These are phyloP conservation scores for Strobilomyces confusus DNA, from an alignment of 768 basidiomycete genomes.

Conservation along the genomic window DNA sequence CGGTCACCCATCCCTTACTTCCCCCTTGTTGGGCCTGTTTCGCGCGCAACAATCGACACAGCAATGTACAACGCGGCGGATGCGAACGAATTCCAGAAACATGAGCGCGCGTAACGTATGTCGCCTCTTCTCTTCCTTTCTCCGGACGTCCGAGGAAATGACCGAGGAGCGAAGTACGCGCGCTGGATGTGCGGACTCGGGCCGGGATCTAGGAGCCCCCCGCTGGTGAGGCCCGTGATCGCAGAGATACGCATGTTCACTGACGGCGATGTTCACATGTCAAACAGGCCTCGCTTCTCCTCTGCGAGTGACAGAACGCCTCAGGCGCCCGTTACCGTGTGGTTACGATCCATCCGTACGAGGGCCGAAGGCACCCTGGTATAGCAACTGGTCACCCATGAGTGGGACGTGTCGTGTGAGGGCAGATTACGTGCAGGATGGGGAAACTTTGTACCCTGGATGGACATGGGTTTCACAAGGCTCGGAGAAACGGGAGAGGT, in stretches of 20 bases:
- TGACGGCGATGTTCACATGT: constrained; percentile 1
- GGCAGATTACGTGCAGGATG: not conserved
- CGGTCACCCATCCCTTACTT: not conserved
- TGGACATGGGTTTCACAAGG: constrained; percentile 2
- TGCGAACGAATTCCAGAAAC: not conserved
- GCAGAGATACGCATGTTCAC: not conserved
- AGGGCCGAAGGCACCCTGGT: constrained; percentile 4
- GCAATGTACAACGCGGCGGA: constrained; percentile 4
- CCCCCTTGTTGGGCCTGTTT: not conserved
- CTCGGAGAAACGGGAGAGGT: constrained; percentile 15
- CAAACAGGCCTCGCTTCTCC: not conserved
- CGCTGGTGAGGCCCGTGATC: not conserved
- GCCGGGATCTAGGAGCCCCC: constrained; percentile 2
- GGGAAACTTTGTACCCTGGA: constrained; percentile 6
- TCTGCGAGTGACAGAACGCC: not conserved
- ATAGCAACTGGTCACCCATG: constrained; percentile 3
- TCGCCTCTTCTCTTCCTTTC: constrained; percentile 1
- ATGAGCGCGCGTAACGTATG: constrained; percentile 10
- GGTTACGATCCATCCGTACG: not conserved
- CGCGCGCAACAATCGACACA: constrained; percentile 1
- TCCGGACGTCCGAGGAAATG: constrained; percentile 22
- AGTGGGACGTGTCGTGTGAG: not conserved
- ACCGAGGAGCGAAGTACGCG: not conserved
- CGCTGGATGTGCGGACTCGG: not conserved
- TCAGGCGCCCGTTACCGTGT: not conserved